A percentile compares a stretch with the other conserved stretches of the same genome.
Evolutionary conservation across 768 basidiomycete species (phyloP).

Genomic region (Agrocybe chaxingu): DNA sequence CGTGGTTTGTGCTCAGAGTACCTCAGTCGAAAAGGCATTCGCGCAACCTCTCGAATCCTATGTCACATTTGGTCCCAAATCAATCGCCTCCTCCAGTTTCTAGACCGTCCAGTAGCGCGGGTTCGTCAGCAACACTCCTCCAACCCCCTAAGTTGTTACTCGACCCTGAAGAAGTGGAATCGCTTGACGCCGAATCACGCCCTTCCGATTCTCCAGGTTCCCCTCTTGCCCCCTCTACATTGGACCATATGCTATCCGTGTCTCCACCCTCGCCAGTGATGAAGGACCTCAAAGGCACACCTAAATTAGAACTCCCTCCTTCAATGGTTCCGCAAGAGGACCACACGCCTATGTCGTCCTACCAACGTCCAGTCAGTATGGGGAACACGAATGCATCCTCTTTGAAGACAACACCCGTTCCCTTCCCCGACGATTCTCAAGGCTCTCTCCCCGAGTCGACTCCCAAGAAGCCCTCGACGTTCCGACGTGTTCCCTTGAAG

Average conservation of each 20-base stretch:
- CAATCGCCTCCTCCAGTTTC: constrained; percentile 25
- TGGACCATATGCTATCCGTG: too few species aligned
- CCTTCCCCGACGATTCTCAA: constrained; percentile 4
- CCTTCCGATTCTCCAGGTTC: too few species aligned
- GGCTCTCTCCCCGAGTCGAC: constrained; percentile 7
- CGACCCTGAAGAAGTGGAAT: constrained; percentile 9
- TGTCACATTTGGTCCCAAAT: constrained; percentile 21
- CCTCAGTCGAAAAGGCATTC: constrained; percentile 47
- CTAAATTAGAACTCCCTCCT: too few species aligned
- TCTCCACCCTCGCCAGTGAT: too few species aligned
- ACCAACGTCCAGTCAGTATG: too few species aligned
- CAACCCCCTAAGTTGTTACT: constrained; percentile 15
- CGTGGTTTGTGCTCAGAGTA: constrained; percentile 7
- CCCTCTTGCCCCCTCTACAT: too few species aligned
- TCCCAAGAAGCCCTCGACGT: constrained; percentile 41
- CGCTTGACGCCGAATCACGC: too few species aligned
- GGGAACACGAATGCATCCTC: too few species aligned
- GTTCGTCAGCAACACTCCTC: constrained; percentile 18
- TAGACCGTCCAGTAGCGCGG: constrained; percentile 22
- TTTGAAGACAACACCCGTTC: neutral
- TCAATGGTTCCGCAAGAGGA: neutral
- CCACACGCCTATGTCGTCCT: neutral
- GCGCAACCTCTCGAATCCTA: constrained; percentile 29
- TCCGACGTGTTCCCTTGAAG: constrained; percentile 43
- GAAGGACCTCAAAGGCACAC: too few species aligned